Evolutionary conservation across 1,284 basidiomycete species (phyloP), one percentile per base, ranked within the genome.

Genomic region (Coniferiporia sulphurascens): DNA sequence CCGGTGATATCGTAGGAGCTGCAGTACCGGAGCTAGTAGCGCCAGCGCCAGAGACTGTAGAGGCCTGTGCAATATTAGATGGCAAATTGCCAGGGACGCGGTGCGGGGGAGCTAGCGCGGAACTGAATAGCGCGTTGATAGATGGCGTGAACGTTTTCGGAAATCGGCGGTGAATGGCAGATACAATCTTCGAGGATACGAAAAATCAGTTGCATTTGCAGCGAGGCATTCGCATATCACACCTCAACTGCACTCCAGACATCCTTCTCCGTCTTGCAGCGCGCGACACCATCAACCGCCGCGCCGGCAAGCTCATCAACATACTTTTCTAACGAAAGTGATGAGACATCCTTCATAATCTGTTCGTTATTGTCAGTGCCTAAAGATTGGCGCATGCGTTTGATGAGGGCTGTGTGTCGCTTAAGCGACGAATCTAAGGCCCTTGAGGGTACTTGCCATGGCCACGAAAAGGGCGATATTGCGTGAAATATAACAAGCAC

Each of bases 261-360:
- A 70, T 99, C 95, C 66, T 89, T 89, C 66, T 93, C 91, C 0
- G 82, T 91, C 78, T 89, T 95, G 72, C 94, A 95, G 63, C 88
- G 84, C 9, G 75, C 73, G 44, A 96, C 79, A 1, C 97, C 96
- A 69, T 99, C 97, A 0, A 92, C 76, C 0, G 89, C 79, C 1
- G 94, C 95, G 10, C 87, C 86, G 1, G 91, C 89, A 62, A 98
- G 88, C 74, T 99, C 97, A 67, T 98, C 95, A 55, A 96, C 80
- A 71, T 99, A 98, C 73, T 98, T 99, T 74, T 94, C 93, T 52
- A 99, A 79, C 3, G 93, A 89, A 50, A 99, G 81, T 0, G 86
- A 81, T 62, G 92, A 87, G 63, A 97, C 86, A 68, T 99, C 97
- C 73, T 95, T 96, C 68, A 95, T 76, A 61, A 97, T 84, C 66